These are phyloP conservation scores for Penicillium goetzii DNA, from an alignment of 495 filamentous ascomycete genomes.

Conservation along the genomic window DNA sequence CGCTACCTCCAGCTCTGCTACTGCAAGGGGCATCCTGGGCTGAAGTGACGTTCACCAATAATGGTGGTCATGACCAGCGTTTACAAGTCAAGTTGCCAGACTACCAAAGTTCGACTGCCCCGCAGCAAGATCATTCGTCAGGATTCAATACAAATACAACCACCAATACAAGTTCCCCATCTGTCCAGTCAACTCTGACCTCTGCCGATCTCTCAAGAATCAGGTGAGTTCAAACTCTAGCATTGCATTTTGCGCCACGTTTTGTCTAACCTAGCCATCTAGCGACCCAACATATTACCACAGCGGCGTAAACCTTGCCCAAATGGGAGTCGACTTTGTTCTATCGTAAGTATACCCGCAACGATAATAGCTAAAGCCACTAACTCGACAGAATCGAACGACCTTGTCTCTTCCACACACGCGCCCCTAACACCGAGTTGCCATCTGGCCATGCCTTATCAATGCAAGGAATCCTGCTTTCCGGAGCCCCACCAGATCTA, in stretches of 20 bases:
- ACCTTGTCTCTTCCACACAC: conserved; percentile 24
- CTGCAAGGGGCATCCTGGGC: not conserved
- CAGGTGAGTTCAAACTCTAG: not conserved
- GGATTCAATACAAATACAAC: not conserved
- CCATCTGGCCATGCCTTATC: conserved; percentile 22
- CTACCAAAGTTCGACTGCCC: not conserved
- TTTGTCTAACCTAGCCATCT: not conserved
- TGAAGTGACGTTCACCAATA: conserved; percentile 7
- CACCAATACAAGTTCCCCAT: not conserved
- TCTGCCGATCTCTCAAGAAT: not conserved
- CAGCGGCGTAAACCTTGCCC: conserved; percentile 2
- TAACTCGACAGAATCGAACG: conserved; percentile 21
- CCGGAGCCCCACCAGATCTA: conserved; percentile 14
- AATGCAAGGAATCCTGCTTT: conserved; percentile 19
- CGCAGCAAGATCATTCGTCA: not conserved
- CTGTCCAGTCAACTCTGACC: not conserved
- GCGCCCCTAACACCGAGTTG: not conserved
- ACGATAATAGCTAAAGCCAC: not conserved
- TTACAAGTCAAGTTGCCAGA: conserved; percentile 14
- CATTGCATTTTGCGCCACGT: not conserved
- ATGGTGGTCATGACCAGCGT: conserved; percentile 4
- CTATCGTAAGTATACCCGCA: conserved; percentile 18
- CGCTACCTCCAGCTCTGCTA: not conserved
- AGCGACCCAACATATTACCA: not conserved
- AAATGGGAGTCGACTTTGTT: conserved; percentile 27